Evolutionary conservation across 768 basidiomycete genomes (phyloP), one percentile per base, ranked within the genome.

Genomic region (Lentinula guzmanii): DNA sequence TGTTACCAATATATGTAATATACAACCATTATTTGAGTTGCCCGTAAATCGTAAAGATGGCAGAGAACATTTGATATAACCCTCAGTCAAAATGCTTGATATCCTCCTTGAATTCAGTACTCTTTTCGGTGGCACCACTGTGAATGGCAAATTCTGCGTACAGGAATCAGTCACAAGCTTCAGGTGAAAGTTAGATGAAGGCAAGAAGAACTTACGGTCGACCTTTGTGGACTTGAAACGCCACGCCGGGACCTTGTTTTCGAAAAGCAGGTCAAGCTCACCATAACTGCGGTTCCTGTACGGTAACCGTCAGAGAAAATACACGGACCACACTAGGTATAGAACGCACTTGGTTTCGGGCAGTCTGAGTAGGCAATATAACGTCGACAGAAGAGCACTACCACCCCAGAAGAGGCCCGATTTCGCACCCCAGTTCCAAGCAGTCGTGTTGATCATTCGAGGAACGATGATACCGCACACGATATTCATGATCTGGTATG

Each of bases 381-480:
- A 0, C 35, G 56, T 63, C n/a, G 65, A 62, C 9, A 69, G 37
- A 21, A 58, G 33, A 3, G 68, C 68, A 39, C 53, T 55, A 5
- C 62, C 66, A 18, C 61, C 62, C 68, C 68, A 69, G 48, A 69
- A 69, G 16, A 67, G 42, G 24, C 68, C 68, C 41, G 58, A 53
- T 60, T 69, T 69, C 1, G 65, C 62, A 24, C 68, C 68, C 68
- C 68, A 69, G 37, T 67, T 65, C 68, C 68, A 69, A 43, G 68
- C 65, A 1, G 62, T 63, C 13, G 66, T 64, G 48, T 64, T 66
- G 24, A 69, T 60, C 68, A 69, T 69, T 10, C 65, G 46, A 37
- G 68, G 67, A 15, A 65, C 64, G 39, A 65, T 65, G 52, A 65
- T 66, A 45, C 66, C 66, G 48, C 63, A 65, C 33, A 68, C 54